A percentile compares a stretch with the other conserved stretches of the same genome.
phyloP scores from a whole-genome alignment of 768 basidiomycete species.

The Suillus paluster region DNA sequence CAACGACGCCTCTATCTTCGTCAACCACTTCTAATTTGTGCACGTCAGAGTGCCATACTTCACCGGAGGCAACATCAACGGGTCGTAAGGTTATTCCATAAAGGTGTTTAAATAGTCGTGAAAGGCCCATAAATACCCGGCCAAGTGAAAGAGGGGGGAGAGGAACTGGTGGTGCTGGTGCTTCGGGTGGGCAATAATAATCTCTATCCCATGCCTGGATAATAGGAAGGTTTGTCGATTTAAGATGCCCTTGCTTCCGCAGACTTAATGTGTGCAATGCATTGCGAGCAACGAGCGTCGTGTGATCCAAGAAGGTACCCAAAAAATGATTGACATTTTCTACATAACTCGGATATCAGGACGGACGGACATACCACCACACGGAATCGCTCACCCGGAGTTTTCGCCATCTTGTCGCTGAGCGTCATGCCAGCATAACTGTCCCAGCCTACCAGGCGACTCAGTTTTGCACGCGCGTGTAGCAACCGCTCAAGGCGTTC shows the following conservation, averaged over 20 bases:
- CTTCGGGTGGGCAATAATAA: conserved; percentile 85
- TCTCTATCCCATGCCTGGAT: conserved; percentile 98
- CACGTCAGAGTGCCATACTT: conserved; percentile 89
- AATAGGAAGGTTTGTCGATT: conserved; percentile 56
- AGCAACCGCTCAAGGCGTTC: conserved; percentile 78
- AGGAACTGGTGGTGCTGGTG: conserved; percentile 73
- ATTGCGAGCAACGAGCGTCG: conserved; percentile 72
- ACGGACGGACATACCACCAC: neutral
- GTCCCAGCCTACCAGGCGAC: conserved; percentile 79
- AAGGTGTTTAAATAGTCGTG: conserved; percentile 81
- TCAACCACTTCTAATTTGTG: conserved; percentile 94
- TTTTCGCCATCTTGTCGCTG: conserved; percentile 96
- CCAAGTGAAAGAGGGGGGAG: conserved; percentile 83
- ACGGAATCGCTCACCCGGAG: conserved; percentile 64
- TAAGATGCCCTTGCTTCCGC: conserved; percentile 78
- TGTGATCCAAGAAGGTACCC: conserved; percentile 78
- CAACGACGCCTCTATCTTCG: conserved; percentile 83
- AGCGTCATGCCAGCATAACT: conserved; percentile 89
- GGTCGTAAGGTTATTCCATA: conserved; percentile 88
- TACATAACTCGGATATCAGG: conserved; percentile 28
- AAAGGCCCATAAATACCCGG: conserved; percentile 91
- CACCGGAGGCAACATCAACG: conserved; percentile 67
- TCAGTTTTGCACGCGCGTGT: conserved; percentile 78
- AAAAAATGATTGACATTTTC: conserved; percentile 91
- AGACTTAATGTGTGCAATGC: conserved; percentile 70